A percentile compares a stretch with the other conserved stretches of the same genome.
Evolutionary conservation across 306 rosid genomes (phyloP).

Genomic region (Lupinus albus): DNA sequence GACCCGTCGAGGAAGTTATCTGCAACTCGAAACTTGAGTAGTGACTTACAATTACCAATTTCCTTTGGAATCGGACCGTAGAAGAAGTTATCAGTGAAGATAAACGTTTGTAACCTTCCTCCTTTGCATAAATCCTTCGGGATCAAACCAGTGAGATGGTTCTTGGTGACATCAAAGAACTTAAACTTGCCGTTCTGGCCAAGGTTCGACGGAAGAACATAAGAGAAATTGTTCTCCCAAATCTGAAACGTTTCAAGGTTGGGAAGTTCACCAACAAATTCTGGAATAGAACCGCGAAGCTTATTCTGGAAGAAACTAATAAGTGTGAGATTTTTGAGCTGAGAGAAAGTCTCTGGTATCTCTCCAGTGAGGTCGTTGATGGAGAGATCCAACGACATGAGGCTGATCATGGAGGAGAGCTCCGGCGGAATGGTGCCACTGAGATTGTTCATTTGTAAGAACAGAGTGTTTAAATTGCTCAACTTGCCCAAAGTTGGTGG

Average conservation of each 20-base stretch:
- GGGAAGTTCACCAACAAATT: conserved; percentile 67
- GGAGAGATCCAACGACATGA: conserved; percentile 68
- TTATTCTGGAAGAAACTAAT: conserved; percentile 64
- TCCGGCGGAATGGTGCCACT: conserved; percentile 69
- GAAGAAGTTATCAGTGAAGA: conserved; percentile 65
- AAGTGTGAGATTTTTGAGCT: conserved; percentile 56
- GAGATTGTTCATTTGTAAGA: conserved; percentile 67
- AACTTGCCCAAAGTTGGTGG: conserved; percentile 55
- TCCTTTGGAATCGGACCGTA: conserved; percentile 68
- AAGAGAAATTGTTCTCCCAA: conserved; percentile 81
- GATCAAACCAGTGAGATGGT: conserved; percentile 69
- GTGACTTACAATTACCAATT: conserved; percentile 62
- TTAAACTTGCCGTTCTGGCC: conserved; percentile 62
- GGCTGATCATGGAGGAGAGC: conserved; percentile 58
- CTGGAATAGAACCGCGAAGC: conserved; percentile 57
- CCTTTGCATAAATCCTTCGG: conserved; percentile 74
- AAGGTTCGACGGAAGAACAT: conserved; percentile 62
- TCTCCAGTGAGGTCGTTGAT: conserved; percentile 66
- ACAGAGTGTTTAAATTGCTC: conserved; percentile 50
- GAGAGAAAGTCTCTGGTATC: conserved; percentile 60
- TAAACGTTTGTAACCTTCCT: conserved; percentile 44
- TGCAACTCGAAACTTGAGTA: conserved; percentile 50
- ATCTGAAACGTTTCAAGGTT: conserved; percentile 62
- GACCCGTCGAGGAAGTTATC: conserved; percentile 61
- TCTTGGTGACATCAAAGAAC: conserved; percentile 57